Conservation (phyloP, 1,284 basidiomycete species). For the Cutaneotrichosporon sp. region DNA sequence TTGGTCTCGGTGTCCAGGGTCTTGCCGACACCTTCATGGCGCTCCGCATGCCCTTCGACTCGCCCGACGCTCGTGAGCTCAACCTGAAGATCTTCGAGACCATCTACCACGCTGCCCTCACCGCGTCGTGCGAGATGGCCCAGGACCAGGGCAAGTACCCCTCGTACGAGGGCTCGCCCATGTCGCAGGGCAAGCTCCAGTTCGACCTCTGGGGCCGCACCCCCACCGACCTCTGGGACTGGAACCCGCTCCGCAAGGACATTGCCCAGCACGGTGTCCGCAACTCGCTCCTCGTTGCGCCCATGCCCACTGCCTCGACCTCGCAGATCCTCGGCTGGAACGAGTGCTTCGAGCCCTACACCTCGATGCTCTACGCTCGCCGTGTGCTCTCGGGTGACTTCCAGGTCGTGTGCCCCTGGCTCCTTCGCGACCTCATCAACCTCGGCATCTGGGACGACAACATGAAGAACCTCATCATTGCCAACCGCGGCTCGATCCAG, state of each 20-base stretch:
- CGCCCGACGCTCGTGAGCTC: slow-evolving; percentile 78
- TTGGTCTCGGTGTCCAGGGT: slow-evolving; percentile 97
- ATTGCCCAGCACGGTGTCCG: slow-evolving; percentile 83
- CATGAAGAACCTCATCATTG: slow-evolving; percentile 99
- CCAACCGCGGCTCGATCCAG: slow-evolving; percentile 93
- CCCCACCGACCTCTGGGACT: slow-evolving; percentile 94
- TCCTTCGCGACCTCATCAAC: slow-evolving; percentile 94
- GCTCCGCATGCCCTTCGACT: slow-evolving; percentile 94
- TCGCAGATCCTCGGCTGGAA: slow-evolving; percentile 99
- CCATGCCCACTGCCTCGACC: slow-evolving; percentile 99
- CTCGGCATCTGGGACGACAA: slow-evolving; percentile 95
- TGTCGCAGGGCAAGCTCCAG: slow-evolving; percentile 84
- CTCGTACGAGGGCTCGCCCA: slow-evolving; percentile 89
- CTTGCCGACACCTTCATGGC: slow-evolving; percentile 99
- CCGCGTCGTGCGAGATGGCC: slow-evolving; percentile 90
- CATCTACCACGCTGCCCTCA: slow-evolving; percentile 94
- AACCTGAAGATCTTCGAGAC: slow-evolving; percentile 99
- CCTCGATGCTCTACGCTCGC: slow-evolving; percentile 96
- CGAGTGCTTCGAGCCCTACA: slow-evolving; percentile 68
- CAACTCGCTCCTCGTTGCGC: slow-evolving; percentile 92
- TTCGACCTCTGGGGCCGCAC: slow-evolving; percentile 95
- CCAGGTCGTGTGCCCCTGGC: slow-evolving; percentile 98
- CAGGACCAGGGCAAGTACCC: slow-evolving; percentile 81
- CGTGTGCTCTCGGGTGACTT: slow-evolving; percentile 99
- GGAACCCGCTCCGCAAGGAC: slow-evolving; percentile 83